Conservation (phyloP, 2,329 filamentous ascomycete genomes). For the Huntiella decipiens region DNA sequence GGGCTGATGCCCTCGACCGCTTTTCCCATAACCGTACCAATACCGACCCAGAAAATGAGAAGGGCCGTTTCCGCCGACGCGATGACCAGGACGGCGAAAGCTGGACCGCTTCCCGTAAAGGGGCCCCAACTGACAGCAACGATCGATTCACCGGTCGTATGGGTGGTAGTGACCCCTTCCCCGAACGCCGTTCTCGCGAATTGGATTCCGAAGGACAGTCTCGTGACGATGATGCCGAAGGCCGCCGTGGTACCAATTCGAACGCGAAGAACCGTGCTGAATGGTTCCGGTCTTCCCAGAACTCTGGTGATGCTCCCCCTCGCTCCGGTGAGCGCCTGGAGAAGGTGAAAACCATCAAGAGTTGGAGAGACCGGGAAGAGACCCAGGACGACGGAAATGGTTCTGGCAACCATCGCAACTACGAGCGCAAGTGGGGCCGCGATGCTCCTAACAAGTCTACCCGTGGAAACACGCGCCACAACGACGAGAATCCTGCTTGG, state of each 20-base stretch:
- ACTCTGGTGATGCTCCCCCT: conserved; percentile 14
- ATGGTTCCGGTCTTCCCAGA: conserved; percentile 49
- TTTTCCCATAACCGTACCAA: conserved; percentile 32
- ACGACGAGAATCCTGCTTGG: conserved; percentile 81
- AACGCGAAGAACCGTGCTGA: conserved; percentile 51
- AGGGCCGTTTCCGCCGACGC: conserved; percentile 32
- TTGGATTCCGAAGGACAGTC: conserved; percentile 35
- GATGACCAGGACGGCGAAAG: conserved; percentile 48
- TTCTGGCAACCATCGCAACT: conserved; percentile 19
- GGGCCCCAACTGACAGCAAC: conserved; percentile 51
- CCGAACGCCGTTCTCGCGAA: conserved; percentile 29
- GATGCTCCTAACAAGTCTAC: conserved; percentile 19
- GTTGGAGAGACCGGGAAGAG: conserved; percentile 38
- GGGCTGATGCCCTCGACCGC: conserved; percentile 25
- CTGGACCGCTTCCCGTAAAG: conserved; percentile 60
- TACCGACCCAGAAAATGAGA: conserved; percentile 27
- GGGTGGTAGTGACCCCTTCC: conserved; percentile 29
- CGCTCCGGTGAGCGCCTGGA: conserved; percentile 35
- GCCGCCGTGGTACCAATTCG: conserved; percentile 30
- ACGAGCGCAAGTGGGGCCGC: conserved; percentile 35
- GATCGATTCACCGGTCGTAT: conserved; percentile 51
- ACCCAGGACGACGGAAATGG: conserved; percentile 37
- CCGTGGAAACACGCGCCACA: conserved; percentile 28
- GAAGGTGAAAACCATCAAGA: conserved; percentile 26
- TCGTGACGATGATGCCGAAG: conserved; percentile 31